These are phyloP conservation scores for Paradendryphiella salina DNA, from an alignment of 2,329 filamentous ascomycete species.

Conservation along the genomic window DNA sequence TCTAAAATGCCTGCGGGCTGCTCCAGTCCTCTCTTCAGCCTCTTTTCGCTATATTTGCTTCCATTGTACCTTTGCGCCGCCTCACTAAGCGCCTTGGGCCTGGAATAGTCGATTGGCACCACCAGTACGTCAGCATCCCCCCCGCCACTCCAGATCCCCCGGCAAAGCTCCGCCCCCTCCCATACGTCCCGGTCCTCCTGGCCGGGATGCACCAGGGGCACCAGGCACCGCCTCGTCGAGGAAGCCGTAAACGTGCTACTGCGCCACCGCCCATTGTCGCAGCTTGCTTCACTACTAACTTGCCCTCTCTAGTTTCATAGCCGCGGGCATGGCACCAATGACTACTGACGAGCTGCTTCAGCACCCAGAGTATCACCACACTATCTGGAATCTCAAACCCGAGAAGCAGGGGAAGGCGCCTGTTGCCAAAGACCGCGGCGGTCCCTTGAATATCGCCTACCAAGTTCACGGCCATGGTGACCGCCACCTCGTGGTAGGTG, in stretches of 20 bases:
- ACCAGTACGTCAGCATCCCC: no score
- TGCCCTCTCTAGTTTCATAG: conserved; percentile 4
- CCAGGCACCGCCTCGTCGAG: no score
- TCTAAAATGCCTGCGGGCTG: no score
- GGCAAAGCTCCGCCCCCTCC: no score
- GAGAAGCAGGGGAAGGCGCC: conserved; percentile 62
- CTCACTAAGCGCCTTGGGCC: no score
- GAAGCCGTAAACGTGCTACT: conserved; percentile 5
- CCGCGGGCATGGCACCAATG: conserved; percentile 39
- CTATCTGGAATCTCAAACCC: conserved; percentile 71
- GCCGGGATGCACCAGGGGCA: no score
- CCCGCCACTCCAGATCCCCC: no score
- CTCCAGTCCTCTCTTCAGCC: no score
- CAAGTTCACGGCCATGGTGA: conserved; percentile 78
- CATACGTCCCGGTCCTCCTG: no score
- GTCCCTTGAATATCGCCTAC: conserved; percentile 75
- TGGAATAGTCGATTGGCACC: no score
- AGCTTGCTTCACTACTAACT: conserved; percentile 13
- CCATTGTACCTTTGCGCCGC: no score
- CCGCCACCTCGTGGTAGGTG: conserved; percentile 71
- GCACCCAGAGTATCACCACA: conserved; percentile 68
- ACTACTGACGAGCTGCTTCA: conserved; percentile 62
- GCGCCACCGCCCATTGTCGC: conserved; percentile 21
- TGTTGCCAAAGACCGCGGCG: conserved; percentile 71
- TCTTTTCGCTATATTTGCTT: no score